Percentiles rank a stretch among this genome's conserved stretches.
phyloP scores from a whole-genome alignment of 768 basidiomycete species.

The Rhodosporidiobolus odoratus region DNA sequence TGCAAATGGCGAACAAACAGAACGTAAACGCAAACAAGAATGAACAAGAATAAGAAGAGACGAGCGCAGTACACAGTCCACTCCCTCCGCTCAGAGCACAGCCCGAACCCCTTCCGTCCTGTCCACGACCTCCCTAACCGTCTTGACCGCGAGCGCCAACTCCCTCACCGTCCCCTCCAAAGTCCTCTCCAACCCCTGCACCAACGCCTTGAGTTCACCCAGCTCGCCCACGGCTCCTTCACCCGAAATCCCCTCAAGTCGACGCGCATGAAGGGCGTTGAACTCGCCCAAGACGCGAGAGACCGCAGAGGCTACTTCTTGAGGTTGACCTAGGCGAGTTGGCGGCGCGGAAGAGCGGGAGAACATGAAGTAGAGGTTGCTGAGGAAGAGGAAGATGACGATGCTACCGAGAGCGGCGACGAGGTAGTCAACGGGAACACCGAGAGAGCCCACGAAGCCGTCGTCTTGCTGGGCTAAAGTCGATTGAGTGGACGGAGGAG shows the following conservation, averaged over 20 bases:
- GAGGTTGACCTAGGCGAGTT: conserved; percentile 15
- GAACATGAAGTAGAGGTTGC: conserved; percentile 60
- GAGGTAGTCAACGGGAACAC: conserved; percentile 40
- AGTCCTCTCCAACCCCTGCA: conserved; percentile 7
- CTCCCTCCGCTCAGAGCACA: neutral
- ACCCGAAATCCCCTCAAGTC: neutral
- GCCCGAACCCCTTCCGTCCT: conserved; percentile 11
- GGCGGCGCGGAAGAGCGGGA: conserved; percentile 21
- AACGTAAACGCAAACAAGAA: too few relatives aligned
- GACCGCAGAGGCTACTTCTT: conserved; percentile 23
- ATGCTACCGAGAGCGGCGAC: conserved; percentile 63
- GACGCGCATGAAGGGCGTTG: conserved; percentile 15
- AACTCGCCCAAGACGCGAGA: conserved; percentile 20
- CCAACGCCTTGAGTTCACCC: neutral
- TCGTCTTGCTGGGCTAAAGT: neutral
- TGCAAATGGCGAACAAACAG: too few relatives aligned
- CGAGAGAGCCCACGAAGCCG: conserved; percentile 13
- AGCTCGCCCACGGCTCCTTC: conserved; percentile 2
- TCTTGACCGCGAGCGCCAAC: neutral
- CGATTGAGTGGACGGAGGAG: neutral
- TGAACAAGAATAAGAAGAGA: too few relatives aligned
- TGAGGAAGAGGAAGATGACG: conserved; percentile 64
- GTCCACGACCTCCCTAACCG: conserved; percentile 5
- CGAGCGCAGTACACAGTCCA: neutral
- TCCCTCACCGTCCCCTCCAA: neutral